Evolutionary conservation across 495 filamentous ascomycete genomes (phyloP), one percentile per base, ranked within the genome.

Genomic region (Penicillium lagena): DNA sequence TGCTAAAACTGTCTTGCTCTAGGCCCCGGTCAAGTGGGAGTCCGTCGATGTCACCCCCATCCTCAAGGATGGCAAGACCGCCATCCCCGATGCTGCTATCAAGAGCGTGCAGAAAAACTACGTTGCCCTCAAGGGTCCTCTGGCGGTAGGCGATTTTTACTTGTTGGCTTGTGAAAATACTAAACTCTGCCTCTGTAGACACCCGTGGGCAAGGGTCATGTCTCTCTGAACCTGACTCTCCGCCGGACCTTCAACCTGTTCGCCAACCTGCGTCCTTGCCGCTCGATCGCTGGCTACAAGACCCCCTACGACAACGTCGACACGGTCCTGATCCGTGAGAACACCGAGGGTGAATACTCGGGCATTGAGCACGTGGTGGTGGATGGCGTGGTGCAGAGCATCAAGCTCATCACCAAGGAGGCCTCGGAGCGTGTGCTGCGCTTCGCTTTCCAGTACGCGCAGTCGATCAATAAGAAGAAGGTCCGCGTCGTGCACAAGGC

Each of bases 291-390:
- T 45, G 93, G 93, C 51, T 98, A 84, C 83, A 96, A 97, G 82
- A 98, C 93, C 33, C 89, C 93, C 43, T 98, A 98, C 76, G 93
- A 98, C 67, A 82, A 86, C 55, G 93, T 98, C 64, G 89, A 98
- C 71, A 97, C 90, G 32, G 87, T 96, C 57, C 74, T 98, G 59
- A 97, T 98, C 75, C 87, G 93, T 70, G 93, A 98, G 77, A 98
- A 98, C 80, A 98, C 94, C 52, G 93, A 98, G 78, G 93, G 93
- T 70, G 93, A 98, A 78, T 98, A 98, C 79, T 95, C 89, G 14
- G 94, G 93, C 37, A 97, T 98, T 60, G 93, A 98, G 80, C 93
- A 98, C 72, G 85, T 96, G 41, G 94, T 97, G 40, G 87, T 98
- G 17, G 90, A 96, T 54, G 93, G 93, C 57, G 93, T 98, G 45